These are phyloP conservation scores for Leishmania turanica DNA, from an alignment of 208 protist genomes.

Conservation along the genomic window DNA sequence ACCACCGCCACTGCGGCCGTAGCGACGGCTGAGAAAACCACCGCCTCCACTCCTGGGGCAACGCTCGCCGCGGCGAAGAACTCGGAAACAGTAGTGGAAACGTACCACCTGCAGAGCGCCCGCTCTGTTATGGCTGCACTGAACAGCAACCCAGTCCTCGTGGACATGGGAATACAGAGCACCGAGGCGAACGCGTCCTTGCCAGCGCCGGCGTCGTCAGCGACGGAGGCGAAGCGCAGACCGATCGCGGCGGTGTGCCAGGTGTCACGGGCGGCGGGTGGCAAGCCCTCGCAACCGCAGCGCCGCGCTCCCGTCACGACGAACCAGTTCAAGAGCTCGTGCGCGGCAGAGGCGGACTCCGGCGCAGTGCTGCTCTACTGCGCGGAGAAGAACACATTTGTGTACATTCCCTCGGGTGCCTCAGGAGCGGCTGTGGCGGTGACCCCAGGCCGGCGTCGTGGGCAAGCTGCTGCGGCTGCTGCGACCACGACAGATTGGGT, in stretches of 20 bases:
- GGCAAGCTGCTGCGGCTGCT: no score
- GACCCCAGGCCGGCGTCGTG: neutral
- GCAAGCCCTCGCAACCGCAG: neutral
- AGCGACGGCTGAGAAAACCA: neutral
- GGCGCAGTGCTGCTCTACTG: constrained; percentile 48
- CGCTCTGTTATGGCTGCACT: constrained; percentile 14
- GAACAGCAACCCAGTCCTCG: constrained; percentile 22
- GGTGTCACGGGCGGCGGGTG: constrained; percentile 12
- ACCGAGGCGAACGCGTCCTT: neutral
- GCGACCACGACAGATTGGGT: neutral
- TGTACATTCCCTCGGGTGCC: constrained; percentile 38
- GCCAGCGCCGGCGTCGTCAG: neutral
- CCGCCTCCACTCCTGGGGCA: neutral
- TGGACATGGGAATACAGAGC: constrained; percentile 1
- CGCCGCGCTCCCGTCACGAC: constrained; percentile 39
- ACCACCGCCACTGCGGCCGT: neutral
- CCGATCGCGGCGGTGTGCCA: constrained; percentile 17
- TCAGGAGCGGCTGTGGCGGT: neutral
- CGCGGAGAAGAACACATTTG: constrained; percentile 54
- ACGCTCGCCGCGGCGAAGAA: neutral
- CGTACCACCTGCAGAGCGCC: constrained; percentile 7
- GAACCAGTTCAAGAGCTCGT: constrained; percentile 66
- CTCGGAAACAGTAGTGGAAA: neutral
- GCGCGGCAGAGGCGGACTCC: constrained; percentile 38
- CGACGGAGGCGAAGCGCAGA: constrained; percentile 1